phyloP scores from a whole-genome alignment of 192 early-diverging fungal species.

The Diversispora eburnea region DNA sequence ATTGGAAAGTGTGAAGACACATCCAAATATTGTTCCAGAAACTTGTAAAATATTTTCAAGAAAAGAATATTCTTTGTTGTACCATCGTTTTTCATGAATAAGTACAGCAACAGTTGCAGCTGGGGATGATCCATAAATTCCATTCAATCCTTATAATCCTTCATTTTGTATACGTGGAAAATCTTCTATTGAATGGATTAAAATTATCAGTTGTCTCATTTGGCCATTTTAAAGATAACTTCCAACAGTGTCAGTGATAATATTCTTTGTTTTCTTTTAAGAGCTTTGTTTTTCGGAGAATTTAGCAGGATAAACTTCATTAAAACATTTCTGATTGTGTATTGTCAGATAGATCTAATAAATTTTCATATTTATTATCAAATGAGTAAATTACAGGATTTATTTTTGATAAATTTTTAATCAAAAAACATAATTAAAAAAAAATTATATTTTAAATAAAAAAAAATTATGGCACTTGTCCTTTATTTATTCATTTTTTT shows the following conservation, averaged over 20 bases:
- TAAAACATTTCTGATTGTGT: too few relatives aligned
- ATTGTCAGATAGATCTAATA: too few relatives aligned
- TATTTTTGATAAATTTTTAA: too few relatives aligned
- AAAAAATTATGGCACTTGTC: too few relatives aligned
- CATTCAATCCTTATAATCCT: conserved; percentile 20
- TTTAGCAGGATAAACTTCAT: too few relatives aligned
- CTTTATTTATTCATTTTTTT: too few relatives aligned
- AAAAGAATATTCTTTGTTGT: conserved; percentile 11
- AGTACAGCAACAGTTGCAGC: conserved; percentile 17
- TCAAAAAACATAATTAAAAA: too few relatives aligned
- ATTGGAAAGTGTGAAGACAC: not conserved
- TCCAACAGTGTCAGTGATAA: conserved; percentile 4
- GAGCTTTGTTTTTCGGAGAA: conserved; percentile 9
- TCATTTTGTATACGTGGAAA: conserved; percentile 9
- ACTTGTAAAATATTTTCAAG: not conserved
- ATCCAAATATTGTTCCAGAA: not conserved
- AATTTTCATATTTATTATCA: too few relatives aligned
- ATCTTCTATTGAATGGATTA: conserved; percentile 17
- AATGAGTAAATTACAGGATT: too few relatives aligned
- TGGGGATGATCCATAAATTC: conserved; percentile 20
- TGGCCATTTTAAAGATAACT: not conserved
- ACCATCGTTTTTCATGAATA: not conserved
- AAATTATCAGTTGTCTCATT: not conserved
- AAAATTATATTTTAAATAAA: too few relatives aligned
- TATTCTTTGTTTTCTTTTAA: conserved; percentile 9